These are phyloP conservation scores for Annona cherimola DNA, from an alignment of 164 flowering plant species.

Conservation along the genomic window DNA sequence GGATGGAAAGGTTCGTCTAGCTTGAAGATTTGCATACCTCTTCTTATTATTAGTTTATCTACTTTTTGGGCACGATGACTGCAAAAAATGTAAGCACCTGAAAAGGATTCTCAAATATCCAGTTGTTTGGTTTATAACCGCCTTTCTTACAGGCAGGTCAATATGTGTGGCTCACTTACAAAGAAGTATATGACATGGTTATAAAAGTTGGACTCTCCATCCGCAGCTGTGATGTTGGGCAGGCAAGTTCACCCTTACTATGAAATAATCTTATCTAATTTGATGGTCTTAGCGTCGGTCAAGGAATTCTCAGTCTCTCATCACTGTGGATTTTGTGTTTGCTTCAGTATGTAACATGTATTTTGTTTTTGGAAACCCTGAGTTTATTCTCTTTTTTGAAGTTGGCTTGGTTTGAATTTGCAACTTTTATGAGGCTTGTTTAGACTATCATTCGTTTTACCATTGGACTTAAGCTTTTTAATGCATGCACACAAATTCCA, in stretches of 20 bases:
- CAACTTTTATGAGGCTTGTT: neutral
- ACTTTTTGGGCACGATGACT: neutral
- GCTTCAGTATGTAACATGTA: neutral
- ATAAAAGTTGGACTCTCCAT: constrained; percentile 67
- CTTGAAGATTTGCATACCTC: neutral
- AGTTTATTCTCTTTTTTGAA: no score
- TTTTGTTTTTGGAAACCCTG: neutral
- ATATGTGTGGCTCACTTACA: constrained; percentile 83
- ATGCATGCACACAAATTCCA: neutral
- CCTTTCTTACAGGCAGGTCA: constrained; percentile 57
- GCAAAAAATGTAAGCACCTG: neutral
- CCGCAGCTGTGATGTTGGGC: constrained; percentile 62
- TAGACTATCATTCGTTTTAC: neutral
- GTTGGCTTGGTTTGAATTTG: neutral
- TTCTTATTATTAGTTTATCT: neutral
- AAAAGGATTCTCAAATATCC: neutral
- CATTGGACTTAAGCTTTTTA: neutral
- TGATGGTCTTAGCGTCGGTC: neutral
- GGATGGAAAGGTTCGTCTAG: constrained; percentile 53
- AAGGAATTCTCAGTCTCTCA: neutral
- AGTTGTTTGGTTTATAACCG: neutral
- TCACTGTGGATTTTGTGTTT: neutral
- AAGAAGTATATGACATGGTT: constrained; percentile 72
- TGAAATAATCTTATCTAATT: neutral
- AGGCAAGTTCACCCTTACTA: constrained; percentile 33